phyloP scores from a whole-genome alignment of 495 filamentous ascomycete species.

The Trichoderma gamsii region DNA sequence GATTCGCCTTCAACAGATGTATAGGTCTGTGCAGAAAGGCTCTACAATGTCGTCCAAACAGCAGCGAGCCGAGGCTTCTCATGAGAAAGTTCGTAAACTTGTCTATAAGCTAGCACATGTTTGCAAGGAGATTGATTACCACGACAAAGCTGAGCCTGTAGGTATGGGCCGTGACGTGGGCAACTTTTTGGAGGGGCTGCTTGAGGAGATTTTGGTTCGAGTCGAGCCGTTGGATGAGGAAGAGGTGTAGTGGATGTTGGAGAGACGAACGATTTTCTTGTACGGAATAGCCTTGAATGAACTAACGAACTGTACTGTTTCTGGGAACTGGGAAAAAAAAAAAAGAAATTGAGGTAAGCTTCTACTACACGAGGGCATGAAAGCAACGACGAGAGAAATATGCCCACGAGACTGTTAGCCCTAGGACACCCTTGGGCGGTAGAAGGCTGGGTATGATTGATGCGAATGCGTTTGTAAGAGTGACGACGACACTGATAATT shows the following conservation, averaged over 20 bases:
- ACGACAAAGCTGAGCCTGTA: slow-evolving; percentile 74
- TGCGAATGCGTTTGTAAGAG: neutral
- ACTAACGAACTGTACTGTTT: slow-evolving; percentile 2
- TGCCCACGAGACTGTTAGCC: neutral
- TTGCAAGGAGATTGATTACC: slow-evolving; percentile 80
- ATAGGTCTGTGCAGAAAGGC: slow-evolving; percentile 26
- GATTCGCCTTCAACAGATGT: slow-evolving; percentile 53
- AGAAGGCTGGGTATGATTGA: neutral
- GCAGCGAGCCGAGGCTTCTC: slow-evolving; percentile 63
- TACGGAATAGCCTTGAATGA: neutral
- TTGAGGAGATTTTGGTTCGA: slow-evolving; percentile 91
- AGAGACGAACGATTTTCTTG: neutral
- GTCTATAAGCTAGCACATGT: slow-evolving; percentile 69
- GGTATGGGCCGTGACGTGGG: slow-evolving; percentile 86
- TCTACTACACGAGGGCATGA: neutral
- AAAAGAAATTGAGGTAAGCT: neutral
- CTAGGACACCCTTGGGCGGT: neutral
- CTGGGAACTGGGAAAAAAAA: neutral
- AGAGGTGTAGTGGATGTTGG: slow-evolving; percentile 26
- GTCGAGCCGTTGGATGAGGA: slow-evolving; percentile 80
- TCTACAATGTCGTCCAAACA: slow-evolving; percentile 38
- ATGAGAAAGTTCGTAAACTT: slow-evolving; percentile 72
- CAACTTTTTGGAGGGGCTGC: slow-evolving; percentile 79
- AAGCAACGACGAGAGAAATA: neutral
- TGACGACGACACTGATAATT: neutral